Conservation (phyloP, 1,284 basidiomycete genomes). For the Marasmius oreades region DNA sequence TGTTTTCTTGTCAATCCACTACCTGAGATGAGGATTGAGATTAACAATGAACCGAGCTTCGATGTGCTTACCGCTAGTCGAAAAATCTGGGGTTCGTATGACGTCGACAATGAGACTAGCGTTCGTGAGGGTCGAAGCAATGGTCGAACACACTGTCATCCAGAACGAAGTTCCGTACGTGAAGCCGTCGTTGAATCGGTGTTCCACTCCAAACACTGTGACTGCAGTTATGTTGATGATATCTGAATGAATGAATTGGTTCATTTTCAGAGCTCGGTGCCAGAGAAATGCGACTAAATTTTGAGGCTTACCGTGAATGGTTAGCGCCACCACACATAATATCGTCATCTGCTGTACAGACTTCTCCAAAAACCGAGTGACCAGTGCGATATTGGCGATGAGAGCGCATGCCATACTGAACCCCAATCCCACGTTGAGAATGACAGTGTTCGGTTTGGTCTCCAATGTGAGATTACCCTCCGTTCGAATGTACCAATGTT, state of each 20-base stretch:
- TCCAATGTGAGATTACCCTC: constrained; percentile 44
- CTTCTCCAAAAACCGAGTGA: constrained; percentile 71
- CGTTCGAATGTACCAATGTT: constrained; percentile 63
- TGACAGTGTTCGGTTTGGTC: constrained; percentile 47
- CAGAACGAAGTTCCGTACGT: constrained; percentile 76
- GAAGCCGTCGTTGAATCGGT: constrained; percentile 66
- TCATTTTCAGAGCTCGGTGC: no score
- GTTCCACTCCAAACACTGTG: constrained; percentile 61
- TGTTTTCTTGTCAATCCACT: constrained; percentile 82
- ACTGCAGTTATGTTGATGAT: constrained; percentile 66
- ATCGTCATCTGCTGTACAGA: constrained; percentile 61
- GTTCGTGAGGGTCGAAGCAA: constrained; percentile 66
- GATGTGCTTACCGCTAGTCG: constrained; percentile 52
- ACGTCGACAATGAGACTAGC: constrained; percentile 66
- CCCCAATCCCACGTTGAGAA: constrained; percentile 62
- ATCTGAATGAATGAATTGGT: constrained; percentile 39
- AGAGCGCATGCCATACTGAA: constrained; percentile 70
- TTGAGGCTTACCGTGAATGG: constrained; percentile 56
- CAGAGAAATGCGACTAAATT: background rate
- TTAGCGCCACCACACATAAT: constrained; percentile 58
- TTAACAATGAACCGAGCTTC: background rate
- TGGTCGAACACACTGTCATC: constrained; percentile 78
- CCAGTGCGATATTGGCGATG: constrained; percentile 66
- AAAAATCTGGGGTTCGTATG: constrained; percentile 60
- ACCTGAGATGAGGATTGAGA: constrained; percentile 34